phyloP scores from a whole-genome alignment of 2,329 filamentous ascomycete species.

The Penicillium sp. region DNA sequence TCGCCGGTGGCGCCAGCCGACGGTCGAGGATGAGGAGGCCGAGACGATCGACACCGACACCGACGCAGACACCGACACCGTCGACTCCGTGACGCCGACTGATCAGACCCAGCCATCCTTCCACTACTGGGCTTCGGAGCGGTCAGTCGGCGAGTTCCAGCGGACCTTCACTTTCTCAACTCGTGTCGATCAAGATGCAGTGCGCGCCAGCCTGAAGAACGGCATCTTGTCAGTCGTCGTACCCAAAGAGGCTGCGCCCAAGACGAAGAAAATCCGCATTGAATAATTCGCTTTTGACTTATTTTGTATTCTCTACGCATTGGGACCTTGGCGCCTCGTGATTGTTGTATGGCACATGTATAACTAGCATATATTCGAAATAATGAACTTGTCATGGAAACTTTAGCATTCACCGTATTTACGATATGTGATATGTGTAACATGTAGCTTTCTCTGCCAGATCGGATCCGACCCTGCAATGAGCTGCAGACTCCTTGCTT shows the following conservation, averaged over 20 bases:
- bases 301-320: not conserved
- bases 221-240: constrained; percentile 57
- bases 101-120: constrained; percentile 20
- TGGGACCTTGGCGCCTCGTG: not conserved
- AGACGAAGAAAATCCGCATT: constrained; percentile 54
- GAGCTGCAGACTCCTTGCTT: not conserved
- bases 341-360: not conserved
- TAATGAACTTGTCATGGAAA: not conserved
- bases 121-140: constrained; percentile 59
- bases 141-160: constrained; percentile 57
- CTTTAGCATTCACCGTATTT: not conserved
- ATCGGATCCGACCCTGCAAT: not conserved
- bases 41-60: constrained; percentile 3
- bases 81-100: constrained; percentile 6
- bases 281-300: constrained; percentile 38
- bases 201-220: constrained; percentile 59
- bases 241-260: constrained; percentile 53
- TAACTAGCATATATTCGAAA: not conserved
- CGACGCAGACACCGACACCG: constrained; percentile 5
- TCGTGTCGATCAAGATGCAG: constrained; percentile 57
- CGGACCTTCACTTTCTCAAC: constrained; percentile 57
- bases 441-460: not conserved
- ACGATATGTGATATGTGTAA: not conserved
- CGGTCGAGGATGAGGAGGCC: constrained; percentile 53
- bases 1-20: constrained; percentile 43